Percentiles rank a stretch among this genome's conserved stretches.
phyloP scores from a whole-genome alignment of 495 filamentous ascomycete genomes.

The Aspergillus sclerotioniger region DNA sequence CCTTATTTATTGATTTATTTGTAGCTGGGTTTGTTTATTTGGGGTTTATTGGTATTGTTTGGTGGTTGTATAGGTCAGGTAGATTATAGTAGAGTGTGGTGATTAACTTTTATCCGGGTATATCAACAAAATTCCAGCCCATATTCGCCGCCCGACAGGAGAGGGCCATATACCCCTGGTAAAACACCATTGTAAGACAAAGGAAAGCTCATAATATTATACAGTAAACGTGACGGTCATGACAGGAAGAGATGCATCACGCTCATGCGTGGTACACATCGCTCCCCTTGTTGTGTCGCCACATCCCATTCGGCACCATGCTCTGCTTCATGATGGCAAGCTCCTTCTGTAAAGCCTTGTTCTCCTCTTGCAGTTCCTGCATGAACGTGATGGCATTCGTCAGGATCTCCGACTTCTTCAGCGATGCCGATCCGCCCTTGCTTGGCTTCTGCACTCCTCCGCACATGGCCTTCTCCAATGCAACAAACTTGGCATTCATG shows the following conservation, averaged over 20 bases:
- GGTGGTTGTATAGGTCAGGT: too few species aligned
- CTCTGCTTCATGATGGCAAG: constrained; percentile 36
- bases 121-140: constrained; percentile 8
- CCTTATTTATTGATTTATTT: too few species aligned
- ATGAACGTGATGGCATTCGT: constrained; percentile 70
- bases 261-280: constrained; percentile 1
- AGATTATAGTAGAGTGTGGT: not conserved
- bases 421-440: constrained; percentile 31
- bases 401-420: constrained; percentile 59
- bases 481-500: constrained; percentile 52
- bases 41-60: too few species aligned
- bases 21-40: not conserved
- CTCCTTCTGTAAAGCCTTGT: constrained; percentile 39
- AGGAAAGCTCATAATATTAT: constrained; percentile 5
- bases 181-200: constrained; percentile 2
- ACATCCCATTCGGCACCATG: constrained; percentile 32
- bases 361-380: constrained; percentile 49
- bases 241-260: not conserved
- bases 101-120: constrained; percentile 17
- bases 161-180: not conserved
- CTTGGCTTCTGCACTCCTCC: constrained; percentile 22
- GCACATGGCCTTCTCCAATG: constrained; percentile 43
- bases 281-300: constrained; percentile 20
- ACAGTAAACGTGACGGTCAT: constrained; percentile 13
- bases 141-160: constrained; percentile 8